A percentile compares a stretch with the other conserved stretches of the same genome.
Conservation (phyloP, 2,329 filamentous ascomycete species). For the Xylariaceae sp. region DNA sequence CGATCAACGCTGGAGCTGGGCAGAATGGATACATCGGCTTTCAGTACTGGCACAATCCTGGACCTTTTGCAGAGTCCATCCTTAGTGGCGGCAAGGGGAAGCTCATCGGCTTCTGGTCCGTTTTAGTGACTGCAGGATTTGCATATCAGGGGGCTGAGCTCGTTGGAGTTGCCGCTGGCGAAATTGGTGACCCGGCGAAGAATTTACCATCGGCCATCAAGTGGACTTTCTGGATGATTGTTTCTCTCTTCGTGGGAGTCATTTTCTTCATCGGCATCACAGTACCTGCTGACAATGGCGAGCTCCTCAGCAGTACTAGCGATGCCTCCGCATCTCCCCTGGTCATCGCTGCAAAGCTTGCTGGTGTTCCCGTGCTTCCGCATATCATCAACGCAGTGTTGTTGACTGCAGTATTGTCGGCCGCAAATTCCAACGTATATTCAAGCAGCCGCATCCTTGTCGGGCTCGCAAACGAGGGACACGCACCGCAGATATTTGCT, state of each 20-base stretch:
- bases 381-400: slow-evolving; percentile 75
- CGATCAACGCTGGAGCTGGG: slow-evolving; percentile 70
- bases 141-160: neutral
- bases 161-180: neutral
- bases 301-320: slow-evolving; percentile 47
- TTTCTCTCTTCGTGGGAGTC: slow-evolving; percentile 61
- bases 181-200: neutral
- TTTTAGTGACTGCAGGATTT: neutral
- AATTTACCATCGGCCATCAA: neutral
- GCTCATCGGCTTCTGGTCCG: slow-evolving; percentile 30
- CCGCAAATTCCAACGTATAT: slow-evolving; percentile 74
- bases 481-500: slow-evolving; percentile 58
- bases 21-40: slow-evolving; percentile 73
- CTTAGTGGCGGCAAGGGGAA: slow-evolving; percentile 46
- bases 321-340: slow-evolving; percentile 64
- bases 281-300: slow-evolving; percentile 58
- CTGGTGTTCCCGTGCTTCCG: slow-evolving; percentile 60
- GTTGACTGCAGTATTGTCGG: slow-evolving; percentile 72
- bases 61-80: slow-evolving; percentile 62
- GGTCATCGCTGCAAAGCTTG: slow-evolving; percentile 56
- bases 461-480: slow-evolving; percentile 60
- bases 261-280: slow-evolving; percentile 70
- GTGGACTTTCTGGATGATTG: slow-evolving; percentile 62
- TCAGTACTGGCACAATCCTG: slow-evolving; percentile 64
- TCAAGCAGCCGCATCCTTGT: slow-evolving; percentile 66